Base-by-base conservation (phyloP, 495 filamentous ascomycete genomes). In the Penicillium robsamsonii region DNA sequence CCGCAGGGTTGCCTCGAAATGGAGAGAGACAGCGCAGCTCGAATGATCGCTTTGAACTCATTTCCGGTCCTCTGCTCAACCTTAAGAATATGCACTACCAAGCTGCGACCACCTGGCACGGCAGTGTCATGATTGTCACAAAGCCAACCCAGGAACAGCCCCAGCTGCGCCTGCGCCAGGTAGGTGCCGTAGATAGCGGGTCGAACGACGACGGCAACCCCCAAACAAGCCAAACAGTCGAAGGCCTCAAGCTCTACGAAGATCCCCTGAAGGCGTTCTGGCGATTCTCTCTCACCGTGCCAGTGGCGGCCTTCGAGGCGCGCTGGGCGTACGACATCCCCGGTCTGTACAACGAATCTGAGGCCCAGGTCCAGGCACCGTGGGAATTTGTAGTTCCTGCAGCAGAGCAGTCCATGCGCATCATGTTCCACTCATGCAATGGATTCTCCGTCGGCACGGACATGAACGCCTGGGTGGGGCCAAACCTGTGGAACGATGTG, bases 341-440 rank as follows among this genome's bases (percentile, higher is more conserved):
- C 4, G 75, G 73, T 12, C 59, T 79, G 9, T 66, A 54, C 45
- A 69, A 73, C 60, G 70, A 66, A 38, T 71, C 65, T 1, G 73
- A 66, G 30, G 75, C 68, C 18, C 63, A 72, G 47, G 74, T 70
- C 35, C 70, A 75, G 33, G 58, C 70, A 5, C 66, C 72, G 18
- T 77, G 74, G 72, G 63, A 69, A 55, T 96, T 96, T 70, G 87
- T 81, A 48, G 81, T 96, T 15, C 93, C 93, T 2, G 88, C 90
- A 3, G 74, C 76, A 46, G 74, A 83, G 27, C 86, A 96, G 70
- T 92, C 88, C 22, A 96, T 97, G 92, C 84, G 92, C 59, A 88
- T 96, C 56, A 90, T 96, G 80, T 96, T 97, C 74, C 87, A 96
- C 73, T 96, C 90, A 27, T 96, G 92, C 74, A 97, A 96, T 74